Base-by-base conservation (phyloP, 2,329 filamentous ascomycete genomes). In the Sphaerostilbella broomeana region DNA sequence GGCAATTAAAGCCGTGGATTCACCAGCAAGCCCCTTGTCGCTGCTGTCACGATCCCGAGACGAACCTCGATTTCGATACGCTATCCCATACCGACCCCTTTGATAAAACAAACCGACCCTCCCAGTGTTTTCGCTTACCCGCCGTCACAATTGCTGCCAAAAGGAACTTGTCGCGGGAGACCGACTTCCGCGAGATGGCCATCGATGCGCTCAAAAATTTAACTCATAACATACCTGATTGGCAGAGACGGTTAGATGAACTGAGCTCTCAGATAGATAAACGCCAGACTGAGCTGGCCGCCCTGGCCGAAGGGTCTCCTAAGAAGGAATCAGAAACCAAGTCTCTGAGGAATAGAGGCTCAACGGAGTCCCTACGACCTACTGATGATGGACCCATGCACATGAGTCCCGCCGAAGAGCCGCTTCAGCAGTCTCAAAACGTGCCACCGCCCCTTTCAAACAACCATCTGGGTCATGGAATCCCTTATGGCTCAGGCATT, bases 211-310 rank as follows among this genome's bases (percentile, higher is more conserved):
- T 82, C 39, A 69, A 63, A 39, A 70, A 69, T 43, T 64, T 82
- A 25, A 64, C 66, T 38, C 64, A 57, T 47, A 75, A 78, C 44
- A 67, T 79, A 28, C 78, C 77, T 12, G 69, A 73, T 54, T 82
- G 78, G 78, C 62, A 74, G 25, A 63, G 63, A 43, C 69, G 73
- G 16, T 67, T 82, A 30, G 73, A 79, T 45, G 72, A 79, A 36
- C 68, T 82, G 42, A 78, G 69, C 52, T 65, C 67, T 43, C 72
- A 81, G 56, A 78, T 82, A 43, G 70, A 76, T 43, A 65, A 72
- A 52, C 75, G 78, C 43, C 78, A 82, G 62, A 60, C 65, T 35
- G 76, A 81, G 52, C 65, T 81, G 40, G 77, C 76, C 24, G 65
- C 66, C 42, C 55, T 74, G 40, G 62, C 58, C 27, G 50, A 52